These are phyloP conservation scores for Russula virescens DNA, from an alignment of 768 basidiomycete species.

Conservation along the genomic window DNA sequence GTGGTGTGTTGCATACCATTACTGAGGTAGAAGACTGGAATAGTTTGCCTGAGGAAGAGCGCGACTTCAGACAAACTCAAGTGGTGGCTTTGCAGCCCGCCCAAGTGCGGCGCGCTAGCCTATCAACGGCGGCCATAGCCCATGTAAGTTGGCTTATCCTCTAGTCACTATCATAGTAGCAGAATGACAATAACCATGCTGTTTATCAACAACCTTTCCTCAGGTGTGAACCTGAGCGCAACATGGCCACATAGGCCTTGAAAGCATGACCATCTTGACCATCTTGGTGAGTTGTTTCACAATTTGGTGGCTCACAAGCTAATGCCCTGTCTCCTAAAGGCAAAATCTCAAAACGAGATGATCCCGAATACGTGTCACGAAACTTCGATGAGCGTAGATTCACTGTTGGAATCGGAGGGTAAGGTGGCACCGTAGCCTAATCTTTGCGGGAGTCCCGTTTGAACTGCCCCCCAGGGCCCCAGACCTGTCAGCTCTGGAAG, in stretches of 20 bases:
- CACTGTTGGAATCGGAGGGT: conserved; percentile 97
- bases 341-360: conserved; percentile 85
- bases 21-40: too few species aligned
- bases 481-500: conserved; percentile 98
- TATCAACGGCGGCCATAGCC: too few species aligned
- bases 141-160: too few species aligned
- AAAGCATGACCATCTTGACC: conserved; percentile 87
- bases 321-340: conserved; percentile 42
- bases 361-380: conserved; percentile 78
- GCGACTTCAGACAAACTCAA: too few species aligned
- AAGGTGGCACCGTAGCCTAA: conserved; percentile 27
- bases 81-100: too few species aligned
- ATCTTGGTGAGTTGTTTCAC: conserved; percentile 55
- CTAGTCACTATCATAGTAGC: too few species aligned
- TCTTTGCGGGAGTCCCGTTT: not conserved
- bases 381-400: conserved; percentile 93
- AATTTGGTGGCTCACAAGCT: not conserved
- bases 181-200: conserved; percentile 51
- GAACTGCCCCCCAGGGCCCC: conserved; percentile 12
- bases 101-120: too few species aligned
- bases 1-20: not conserved
- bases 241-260: conserved; percentile 41
- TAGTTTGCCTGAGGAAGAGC: too few species aligned
- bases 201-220: conserved; percentile 65
- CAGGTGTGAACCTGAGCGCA: conserved; percentile 29